Evolutionary conservation across 164 flowering plant genomes (phyloP).

Genomic region (Taxillus chinensis): DNA sequence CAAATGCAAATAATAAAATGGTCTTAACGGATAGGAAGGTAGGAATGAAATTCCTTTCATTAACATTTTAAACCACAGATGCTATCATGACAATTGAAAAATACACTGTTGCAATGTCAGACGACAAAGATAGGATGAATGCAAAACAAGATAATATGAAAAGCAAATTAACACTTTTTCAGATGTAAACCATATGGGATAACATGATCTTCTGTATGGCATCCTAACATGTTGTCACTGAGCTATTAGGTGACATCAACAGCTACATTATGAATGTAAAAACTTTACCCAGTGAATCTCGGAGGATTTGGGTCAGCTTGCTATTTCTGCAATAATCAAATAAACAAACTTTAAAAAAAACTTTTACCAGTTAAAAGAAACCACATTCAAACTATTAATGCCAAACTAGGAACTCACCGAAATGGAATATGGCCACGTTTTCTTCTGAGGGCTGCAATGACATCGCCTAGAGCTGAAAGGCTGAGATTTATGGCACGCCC

Average conservation of each 20-base stretch:
- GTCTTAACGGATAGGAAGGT: neutral
- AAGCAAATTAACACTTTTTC: too few relatives aligned
- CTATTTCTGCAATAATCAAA: slow-evolving; percentile 57
- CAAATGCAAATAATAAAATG: neutral
- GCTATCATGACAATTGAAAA: neutral
- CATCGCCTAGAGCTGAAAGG: slow-evolving; percentile 84
- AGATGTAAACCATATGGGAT: too few relatives aligned
- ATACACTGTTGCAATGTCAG: neutral
- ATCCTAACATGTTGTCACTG: too few relatives aligned
- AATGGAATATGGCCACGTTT: slow-evolving; percentile 68
- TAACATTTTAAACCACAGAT: neutral
- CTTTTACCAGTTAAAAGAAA: too few relatives aligned
- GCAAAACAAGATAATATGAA: too few relatives aligned
- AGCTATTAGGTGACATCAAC: too few relatives aligned
- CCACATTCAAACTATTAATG: too few relatives aligned
- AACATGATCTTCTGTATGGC: too few relatives aligned
- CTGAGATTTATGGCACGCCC: slow-evolving; percentile 84
- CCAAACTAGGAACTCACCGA: slow-evolving; percentile 36
- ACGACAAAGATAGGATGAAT: too few relatives aligned
- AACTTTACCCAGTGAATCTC: slow-evolving; percentile 61
- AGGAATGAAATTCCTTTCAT: neutral
- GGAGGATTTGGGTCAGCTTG: slow-evolving; percentile 79
- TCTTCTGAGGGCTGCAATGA: slow-evolving; percentile 67
- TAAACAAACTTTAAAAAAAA: neutral
- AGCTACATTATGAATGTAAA: neutral